Conservation (phyloP, 805 yeast species). For the Lipomyces spencermartinsiae region DNA sequence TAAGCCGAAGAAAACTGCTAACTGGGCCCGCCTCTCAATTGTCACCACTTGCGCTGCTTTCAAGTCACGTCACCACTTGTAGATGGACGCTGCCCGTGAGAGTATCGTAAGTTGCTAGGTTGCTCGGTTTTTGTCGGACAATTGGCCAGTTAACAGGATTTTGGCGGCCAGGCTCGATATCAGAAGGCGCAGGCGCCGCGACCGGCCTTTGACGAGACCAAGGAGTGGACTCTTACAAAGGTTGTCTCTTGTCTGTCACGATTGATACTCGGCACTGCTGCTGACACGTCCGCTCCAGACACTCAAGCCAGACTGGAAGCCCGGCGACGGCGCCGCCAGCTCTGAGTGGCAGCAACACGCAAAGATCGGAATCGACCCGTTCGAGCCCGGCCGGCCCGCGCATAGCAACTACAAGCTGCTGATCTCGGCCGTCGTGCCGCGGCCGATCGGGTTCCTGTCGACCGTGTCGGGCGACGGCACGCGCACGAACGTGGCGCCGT, state of each 20-base stretch:
- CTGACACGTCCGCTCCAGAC: slow-evolving; percentile 21
- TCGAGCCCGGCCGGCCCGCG: slow-evolving; percentile 50
- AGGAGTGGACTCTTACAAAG: neutral
- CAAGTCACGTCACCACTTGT: no score
- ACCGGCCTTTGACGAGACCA: neutral
- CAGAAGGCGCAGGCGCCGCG: neutral
- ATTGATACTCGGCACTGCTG: no score
- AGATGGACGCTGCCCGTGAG: no score
- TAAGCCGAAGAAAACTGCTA: no score
- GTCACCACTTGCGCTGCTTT: no score
- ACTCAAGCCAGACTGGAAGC: slow-evolving; percentile 51
- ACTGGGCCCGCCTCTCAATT: no score
- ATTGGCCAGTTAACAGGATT: no score
- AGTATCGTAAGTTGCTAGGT: no score
- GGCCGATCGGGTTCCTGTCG: slow-evolving; percentile 67
- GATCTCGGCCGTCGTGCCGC: slow-evolving; percentile 60
- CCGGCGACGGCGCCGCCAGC: slow-evolving; percentile 56
- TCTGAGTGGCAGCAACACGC: slow-evolving; percentile 54
- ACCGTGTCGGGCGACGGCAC: slow-evolving; percentile 53
- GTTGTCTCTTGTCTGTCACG: neutral
- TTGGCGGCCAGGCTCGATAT: neutral
- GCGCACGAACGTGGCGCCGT: slow-evolving; percentile 62
- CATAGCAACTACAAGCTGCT: slow-evolving; percentile 58
- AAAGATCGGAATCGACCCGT: slow-evolving; percentile 59
- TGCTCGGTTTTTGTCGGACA: no score